Percentiles rank a stretch among this genome's conserved stretches.
Conservation (phyloP, 768 basidiomycete species). For the Boletellus sp. region DNA sequence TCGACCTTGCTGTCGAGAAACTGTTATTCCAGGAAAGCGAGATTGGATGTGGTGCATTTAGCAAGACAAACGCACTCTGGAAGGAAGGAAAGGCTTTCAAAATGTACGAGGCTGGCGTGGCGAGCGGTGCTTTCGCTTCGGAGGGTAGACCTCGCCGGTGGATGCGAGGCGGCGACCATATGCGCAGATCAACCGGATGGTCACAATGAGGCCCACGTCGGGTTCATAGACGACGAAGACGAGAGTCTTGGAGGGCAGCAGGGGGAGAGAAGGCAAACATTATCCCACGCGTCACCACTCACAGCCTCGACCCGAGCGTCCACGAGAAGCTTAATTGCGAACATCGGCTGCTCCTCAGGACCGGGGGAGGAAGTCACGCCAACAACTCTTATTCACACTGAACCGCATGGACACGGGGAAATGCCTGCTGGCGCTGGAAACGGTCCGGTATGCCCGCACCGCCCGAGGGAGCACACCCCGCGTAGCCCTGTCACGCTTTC, state of each 20-base stretch:
- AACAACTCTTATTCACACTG: too few species aligned
- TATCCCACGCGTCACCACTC: conserved; percentile 6
- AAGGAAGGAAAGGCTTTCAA: conserved; percentile 78
- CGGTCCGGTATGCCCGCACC: too few species aligned
- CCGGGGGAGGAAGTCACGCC: too few species aligned
- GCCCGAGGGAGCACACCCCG: too few species aligned
- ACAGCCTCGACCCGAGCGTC: conserved; percentile 6
- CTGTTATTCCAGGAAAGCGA: conserved; percentile 79
- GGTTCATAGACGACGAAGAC: conserved; percentile 39
- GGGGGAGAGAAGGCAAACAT: conserved; percentile 6
- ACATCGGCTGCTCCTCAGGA: too few species aligned
- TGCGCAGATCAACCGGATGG: conserved; percentile 14
- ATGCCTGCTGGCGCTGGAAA: too few species aligned
- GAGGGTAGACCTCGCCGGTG: conserved; percentile 52
- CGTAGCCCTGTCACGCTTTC: too few species aligned
- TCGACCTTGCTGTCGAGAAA: conserved; percentile 74
- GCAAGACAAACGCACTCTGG: conserved; percentile 82
- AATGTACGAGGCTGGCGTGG: conserved; percentile 62
- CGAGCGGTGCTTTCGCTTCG: conserved; percentile 17
- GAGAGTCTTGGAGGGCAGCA: conserved; percentile 5
- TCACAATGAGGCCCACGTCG: conserved; percentile 15
- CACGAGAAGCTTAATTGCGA: conserved; percentile 16
- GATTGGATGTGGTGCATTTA: conserved; percentile 80
- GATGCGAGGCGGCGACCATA: conserved; percentile 51
- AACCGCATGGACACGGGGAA: too few species aligned